Evolutionary conservation across 75 land plant species (phyloP), one percentile per base, ranked within the genome.

Genomic region (Ceratopteris richardii): DNA sequence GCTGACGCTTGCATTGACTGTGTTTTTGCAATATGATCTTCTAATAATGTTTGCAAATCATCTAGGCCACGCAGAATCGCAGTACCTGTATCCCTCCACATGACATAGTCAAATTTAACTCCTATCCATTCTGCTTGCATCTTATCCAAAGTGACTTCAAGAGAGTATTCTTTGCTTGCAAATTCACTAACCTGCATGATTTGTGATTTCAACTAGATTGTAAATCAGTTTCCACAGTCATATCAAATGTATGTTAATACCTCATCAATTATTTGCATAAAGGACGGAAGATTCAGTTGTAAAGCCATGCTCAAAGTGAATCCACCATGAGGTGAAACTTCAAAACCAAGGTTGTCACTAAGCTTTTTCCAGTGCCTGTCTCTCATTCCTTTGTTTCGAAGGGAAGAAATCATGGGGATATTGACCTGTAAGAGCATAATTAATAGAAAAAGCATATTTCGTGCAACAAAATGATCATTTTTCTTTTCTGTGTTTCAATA

Each of bases 331-430:
- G 51, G 70, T 30, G 31, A 39, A 0, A 73, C 70, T 36, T 73
- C 76, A 66, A 73, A 73, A n/a, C 70, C 76, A 44, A 73, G 65
- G 2, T 46, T 0, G 17, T 55, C 65, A 58, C 71, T 55, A 40
- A 73, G 44, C 62, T 57, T 73, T 29, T 66, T 73, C 76, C 70
- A 73, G 39, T 73, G 76, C 5, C 76, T 56, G 48, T 73, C 76
- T 18, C 76, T 39, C 76, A 73, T 73, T 41, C 76, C 76, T 13
- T 70, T 70, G 21, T 66, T 66, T 31, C 76, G 63, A 1, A 73
- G 56, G 21, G 76, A 59, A 33, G 54, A 56, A 12, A 73, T 44
- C 70, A 73, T 66, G 6, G 76, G 76, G 21, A 73, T 61, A 13
- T 73, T 53, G 20, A 61, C 70, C 76, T 73, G 30, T 19, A 41